Evolutionary conservation across 768 basidiomycete genomes (phyloP).

Genomic region (Coprinellus micaceus): DNA sequence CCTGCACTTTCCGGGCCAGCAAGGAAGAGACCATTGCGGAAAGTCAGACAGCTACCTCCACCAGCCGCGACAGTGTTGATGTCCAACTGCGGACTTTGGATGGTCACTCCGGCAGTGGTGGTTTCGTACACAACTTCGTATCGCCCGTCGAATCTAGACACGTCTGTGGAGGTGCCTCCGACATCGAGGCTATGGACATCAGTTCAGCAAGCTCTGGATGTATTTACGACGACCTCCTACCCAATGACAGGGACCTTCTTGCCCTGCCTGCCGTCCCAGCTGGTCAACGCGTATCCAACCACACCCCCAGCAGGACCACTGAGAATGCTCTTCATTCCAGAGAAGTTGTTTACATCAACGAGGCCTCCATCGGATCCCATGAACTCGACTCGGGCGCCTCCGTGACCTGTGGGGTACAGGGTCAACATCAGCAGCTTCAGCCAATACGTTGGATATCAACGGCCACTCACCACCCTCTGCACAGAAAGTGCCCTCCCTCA

Average conservation of each 20-base stretch:
- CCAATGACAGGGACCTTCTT: slow-evolving; percentile 66
- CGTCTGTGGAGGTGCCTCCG: slow-evolving; percentile 95
- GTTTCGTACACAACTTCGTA: slow-evolving; percentile 95
- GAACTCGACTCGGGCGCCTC: slow-evolving; percentile 80
- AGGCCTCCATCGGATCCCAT: slow-evolving; percentile 94
- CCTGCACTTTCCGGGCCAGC: slow-evolving; percentile 93
- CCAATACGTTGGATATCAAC: neutral
- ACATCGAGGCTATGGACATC: slow-evolving; percentile 63
- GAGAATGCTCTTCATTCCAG: slow-evolving; percentile 88
- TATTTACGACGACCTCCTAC: slow-evolving; percentile 33
- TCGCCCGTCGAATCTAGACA: slow-evolving; percentile 86
- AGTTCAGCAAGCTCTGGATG: neutral
- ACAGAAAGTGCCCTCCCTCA: slow-evolving; percentile 40
- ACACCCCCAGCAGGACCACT: slow-evolving; percentile 95
- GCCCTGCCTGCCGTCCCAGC: slow-evolving; percentile 67
- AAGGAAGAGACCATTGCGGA: slow-evolving; percentile 85
- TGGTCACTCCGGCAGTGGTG: slow-evolving; percentile 89
- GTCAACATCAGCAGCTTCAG: neutral
- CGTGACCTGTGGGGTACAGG: slow-evolving; percentile 18
- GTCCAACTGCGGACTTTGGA: slow-evolving; percentile 90
- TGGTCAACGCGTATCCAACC: slow-evolving; percentile 90
- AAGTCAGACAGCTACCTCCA: slow-evolving; percentile 67
- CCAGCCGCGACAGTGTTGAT: slow-evolving; percentile 97
- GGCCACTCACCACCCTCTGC: neutral
- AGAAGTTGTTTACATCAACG: slow-evolving; percentile 77